phyloP scores from a whole-genome alignment of 2,329 filamentous ascomycete genomes.

The Neonectria faginata region DNA sequence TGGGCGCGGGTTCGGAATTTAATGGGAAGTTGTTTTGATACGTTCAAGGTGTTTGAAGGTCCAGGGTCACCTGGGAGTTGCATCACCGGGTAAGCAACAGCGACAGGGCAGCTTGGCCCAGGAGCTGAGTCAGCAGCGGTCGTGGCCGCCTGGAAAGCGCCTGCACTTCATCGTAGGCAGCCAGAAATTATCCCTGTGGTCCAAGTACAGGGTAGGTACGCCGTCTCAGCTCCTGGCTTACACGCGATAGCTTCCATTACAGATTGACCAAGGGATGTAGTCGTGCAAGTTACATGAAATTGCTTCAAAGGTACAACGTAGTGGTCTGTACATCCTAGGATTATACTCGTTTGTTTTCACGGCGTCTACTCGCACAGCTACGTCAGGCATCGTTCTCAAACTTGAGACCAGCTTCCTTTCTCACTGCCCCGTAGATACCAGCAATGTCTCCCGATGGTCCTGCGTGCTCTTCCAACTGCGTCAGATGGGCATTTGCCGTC shows the following conservation, averaged over 20 bases:
- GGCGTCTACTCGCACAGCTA: no score
- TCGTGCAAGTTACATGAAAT: no score
- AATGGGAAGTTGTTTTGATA: conserved; percentile 27
- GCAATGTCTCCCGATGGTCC: conserved; percentile 83
- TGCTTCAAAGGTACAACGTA: no score
- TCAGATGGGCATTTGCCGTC: conserved; percentile 76
- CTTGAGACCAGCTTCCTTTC: conserved; percentile 78
- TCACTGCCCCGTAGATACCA: conserved; percentile 83
- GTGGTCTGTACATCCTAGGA: no score
- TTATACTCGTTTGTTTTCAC: background rate
- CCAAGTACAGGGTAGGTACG: conserved; percentile 9
- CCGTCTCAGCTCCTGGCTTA: background rate
- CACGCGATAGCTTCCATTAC: background rate
- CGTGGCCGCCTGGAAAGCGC: conserved; percentile 17
- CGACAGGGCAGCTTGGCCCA: conserved; percentile 8
- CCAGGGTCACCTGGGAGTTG: conserved; percentile 35
- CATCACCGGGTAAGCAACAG: conserved; percentile 36
- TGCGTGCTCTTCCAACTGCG: conserved; percentile 73
- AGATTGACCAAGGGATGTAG: no score
- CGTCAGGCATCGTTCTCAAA: conserved; percentile 70
- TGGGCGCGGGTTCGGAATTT: conserved; percentile 19
- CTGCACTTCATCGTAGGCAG: conserved; percentile 2
- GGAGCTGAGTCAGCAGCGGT: conserved; percentile 28
- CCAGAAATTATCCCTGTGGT: background rate
- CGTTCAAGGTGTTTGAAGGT: conserved; percentile 20